Evolutionary conservation across 176 grass and related monocot species (phyloP).

Genomic region (Phragmites australis): DNA sequence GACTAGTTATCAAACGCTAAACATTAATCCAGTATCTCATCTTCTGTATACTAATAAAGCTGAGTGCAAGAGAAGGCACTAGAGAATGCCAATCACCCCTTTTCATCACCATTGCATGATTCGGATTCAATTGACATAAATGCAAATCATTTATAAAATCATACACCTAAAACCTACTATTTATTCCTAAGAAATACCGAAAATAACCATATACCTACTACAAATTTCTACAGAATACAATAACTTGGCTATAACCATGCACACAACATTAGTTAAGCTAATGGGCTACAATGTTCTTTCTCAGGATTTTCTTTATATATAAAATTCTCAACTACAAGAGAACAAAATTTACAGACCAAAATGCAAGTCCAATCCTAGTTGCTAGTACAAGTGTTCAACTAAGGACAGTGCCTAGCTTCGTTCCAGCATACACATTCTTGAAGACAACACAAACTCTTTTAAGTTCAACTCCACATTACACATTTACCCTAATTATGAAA

Average conservation of each 20-base stretch:
- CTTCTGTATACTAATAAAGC: neutral
- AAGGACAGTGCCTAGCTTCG: neutral
- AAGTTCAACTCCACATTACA: neutral
- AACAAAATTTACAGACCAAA: neutral
- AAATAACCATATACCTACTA: slow-evolving; percentile 2
- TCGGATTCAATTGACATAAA: neutral
- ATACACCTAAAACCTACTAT: neutral
- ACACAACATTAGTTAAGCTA: neutral
- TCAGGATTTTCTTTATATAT: neutral
- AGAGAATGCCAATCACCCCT: neutral
- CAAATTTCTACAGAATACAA: neutral
- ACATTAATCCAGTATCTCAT: neutral
- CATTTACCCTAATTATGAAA: neutral
- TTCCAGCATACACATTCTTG: neutral
- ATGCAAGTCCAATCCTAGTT: neutral
- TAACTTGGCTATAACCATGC: neutral
- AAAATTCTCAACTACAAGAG: neutral
- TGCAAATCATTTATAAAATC: neutral
- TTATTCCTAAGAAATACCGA: slow-evolving; percentile 1
- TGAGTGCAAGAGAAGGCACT: neutral
- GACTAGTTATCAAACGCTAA: neutral
- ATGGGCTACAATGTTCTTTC: neutral
- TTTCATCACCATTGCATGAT: neutral
- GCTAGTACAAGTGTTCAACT: neutral
- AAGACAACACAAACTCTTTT: neutral